Percentiles rank a stretch among this genome's conserved stretches.
phyloP scores from a whole-genome alignment of 139 green algal species.

The Tetratostichococcus sp. region DNA sequence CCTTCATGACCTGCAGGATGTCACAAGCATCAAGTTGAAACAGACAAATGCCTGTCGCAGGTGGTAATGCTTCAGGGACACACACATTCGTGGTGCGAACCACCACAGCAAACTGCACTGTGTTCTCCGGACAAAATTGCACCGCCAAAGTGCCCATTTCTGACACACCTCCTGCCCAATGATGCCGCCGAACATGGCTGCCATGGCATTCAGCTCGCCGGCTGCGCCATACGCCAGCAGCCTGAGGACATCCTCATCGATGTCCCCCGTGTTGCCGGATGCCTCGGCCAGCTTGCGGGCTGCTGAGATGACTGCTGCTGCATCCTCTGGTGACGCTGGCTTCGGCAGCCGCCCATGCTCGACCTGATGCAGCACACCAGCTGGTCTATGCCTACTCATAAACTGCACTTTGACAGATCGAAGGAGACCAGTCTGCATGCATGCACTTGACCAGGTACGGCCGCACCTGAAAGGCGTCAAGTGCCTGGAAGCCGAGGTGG shows the following conservation, averaged over 20 bases:
- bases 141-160: not conserved
- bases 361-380: conserved; percentile 29
- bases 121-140: too few species aligned
- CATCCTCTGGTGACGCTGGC: conserved; percentile 64
- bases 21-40: too few species aligned
- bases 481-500: conserved; percentile 89
- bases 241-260: conserved; percentile 56
- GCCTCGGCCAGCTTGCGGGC: conserved; percentile 56
- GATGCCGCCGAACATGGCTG: conserved; percentile 93
- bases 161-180: conserved; percentile 88
- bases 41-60: too few species aligned
- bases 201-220: conserved; percentile 85
- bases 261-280: conserved; percentile 25
- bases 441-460: not conserved
- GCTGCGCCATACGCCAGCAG: conserved; percentile 51
- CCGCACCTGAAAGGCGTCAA: conserved; percentile 75
- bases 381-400: too few species aligned
- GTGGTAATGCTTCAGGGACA: too few species aligned
- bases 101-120: too few species aligned
- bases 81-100: too few species aligned
- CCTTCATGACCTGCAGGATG: conserved; percentile 93
- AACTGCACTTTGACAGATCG: too few species aligned
- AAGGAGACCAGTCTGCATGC: too few species aligned
- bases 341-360: conserved; percentile 55
- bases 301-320: conserved; percentile 53